Percentiles rank a stretch among this genome's conserved stretches.
phyloP scores from a whole-genome alignment of 257 asterid genomes.

The Echium plantagineum region DNA sequence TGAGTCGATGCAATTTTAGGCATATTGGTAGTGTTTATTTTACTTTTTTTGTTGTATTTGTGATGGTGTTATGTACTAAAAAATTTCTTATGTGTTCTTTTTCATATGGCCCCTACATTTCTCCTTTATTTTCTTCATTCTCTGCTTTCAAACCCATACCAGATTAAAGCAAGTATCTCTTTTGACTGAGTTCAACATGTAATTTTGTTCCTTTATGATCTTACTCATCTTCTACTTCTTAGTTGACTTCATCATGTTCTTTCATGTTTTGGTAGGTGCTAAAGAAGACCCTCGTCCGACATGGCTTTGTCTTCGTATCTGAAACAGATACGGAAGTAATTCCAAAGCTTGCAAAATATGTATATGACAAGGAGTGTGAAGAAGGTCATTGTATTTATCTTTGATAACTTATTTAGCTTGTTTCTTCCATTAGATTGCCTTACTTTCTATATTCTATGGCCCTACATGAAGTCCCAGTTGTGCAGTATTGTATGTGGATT shows the following conservation, averaged over 20 bases:
- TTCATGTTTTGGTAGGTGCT: slow-evolving; percentile 43
- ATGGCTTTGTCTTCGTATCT: slow-evolving; percentile 86
- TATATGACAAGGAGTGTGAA: slow-evolving; percentile 81
- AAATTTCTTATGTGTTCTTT: not conserved
- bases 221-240: not conserved
- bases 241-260: slow-evolving; percentile 5
- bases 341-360: slow-evolving; percentile 94
- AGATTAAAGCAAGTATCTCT: too few species aligned
- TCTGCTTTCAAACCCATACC: not conserved
- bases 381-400: slow-evolving; percentile 40
- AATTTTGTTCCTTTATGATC: not conserved
- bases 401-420: not conserved
- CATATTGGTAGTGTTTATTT: too few species aligned
- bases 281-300: slow-evolving; percentile 82
- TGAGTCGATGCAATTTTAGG: too few species aligned
- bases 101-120: too few species aligned
- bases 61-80: not conserved
- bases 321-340: slow-evolving; percentile 98
- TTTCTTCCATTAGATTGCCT: not conserved
- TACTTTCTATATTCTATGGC: not conserved
- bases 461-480: too few species aligned
- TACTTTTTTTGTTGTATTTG: too few species aligned
- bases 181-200: not conserved
- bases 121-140: not conserved
- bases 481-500: too few species aligned